A percentile compares a stretch with the other conserved stretches of the same genome.
These are phyloP conservation scores for Eucalyptus erythrocorys DNA, from an alignment of 345 rosid genomes.

Conservation along the genomic window DNA sequence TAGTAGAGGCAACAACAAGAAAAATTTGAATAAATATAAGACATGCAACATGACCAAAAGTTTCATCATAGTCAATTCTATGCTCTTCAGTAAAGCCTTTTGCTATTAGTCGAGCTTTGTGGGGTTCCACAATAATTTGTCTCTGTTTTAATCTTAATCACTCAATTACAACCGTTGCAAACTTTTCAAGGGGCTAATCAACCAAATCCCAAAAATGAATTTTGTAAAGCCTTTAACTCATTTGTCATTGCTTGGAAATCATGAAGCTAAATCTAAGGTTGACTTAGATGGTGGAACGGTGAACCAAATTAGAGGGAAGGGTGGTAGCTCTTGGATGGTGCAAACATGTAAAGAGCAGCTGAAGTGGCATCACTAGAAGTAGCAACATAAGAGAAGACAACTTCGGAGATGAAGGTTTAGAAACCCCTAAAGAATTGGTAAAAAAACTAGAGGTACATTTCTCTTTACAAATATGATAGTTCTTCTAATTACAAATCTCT, in stretches of 20 bases:
- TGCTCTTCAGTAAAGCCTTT: background rate
- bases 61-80: background rate
- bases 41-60: background rate
- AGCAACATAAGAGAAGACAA: background rate
- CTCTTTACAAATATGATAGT: background rate
- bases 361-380: background rate
- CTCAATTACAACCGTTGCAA: background rate
- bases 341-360: background rate
- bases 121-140: background rate
- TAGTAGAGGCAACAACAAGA: background rate
- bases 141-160: background rate
- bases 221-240: background rate
- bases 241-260: background rate
- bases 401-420: background rate
- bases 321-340: background rate
- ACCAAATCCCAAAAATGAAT: background rate
- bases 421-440: background rate
- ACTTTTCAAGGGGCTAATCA: background rate
- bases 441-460: background rate
- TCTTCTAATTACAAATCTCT: too few relatives aligned
- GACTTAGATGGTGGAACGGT: background rate
- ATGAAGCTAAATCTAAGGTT: background rate
- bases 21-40: background rate
- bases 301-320: background rate
- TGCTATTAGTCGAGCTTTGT: background rate